phyloP scores from a whole-genome alignment of 2,329 filamentous ascomycete species.

The Ophidiomyces ophidiicola region DNA sequence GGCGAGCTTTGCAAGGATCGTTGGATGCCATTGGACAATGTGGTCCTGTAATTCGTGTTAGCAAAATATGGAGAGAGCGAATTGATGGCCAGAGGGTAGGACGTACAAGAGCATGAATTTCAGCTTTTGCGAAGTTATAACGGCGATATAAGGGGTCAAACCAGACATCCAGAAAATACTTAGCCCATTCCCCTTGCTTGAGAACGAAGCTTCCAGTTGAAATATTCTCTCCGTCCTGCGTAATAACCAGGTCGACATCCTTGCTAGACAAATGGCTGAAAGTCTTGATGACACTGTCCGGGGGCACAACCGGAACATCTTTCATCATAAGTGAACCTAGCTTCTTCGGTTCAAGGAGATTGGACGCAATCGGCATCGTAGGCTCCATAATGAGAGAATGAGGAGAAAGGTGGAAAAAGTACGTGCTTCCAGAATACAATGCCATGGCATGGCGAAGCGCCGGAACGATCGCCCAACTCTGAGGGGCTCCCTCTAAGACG shows the following conservation, averaged over 20 bases:
- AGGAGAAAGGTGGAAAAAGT: constrained; percentile 77
- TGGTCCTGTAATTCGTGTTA: constrained; percentile 51
- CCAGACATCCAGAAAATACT: constrained; percentile 89
- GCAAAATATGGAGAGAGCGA: not conserved
- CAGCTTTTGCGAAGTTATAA: constrained; percentile 94
- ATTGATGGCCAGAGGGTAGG: not conserved
- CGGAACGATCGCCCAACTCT: constrained; percentile 55
- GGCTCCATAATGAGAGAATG: constrained; percentile 84
- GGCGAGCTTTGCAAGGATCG: constrained; percentile 77
- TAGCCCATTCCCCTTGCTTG: constrained; percentile 75
- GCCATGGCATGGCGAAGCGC: constrained; percentile 82
- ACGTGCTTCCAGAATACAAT: constrained; percentile 61
- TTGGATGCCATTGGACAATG: constrained; percentile 92
- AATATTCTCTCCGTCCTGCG: constrained; percentile 73
- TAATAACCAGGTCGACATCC: constrained; percentile 68
- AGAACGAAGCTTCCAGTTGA: constrained; percentile 67
- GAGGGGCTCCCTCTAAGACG: constrained; percentile 31
- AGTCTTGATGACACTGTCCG: constrained; percentile 93
- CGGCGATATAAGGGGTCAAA: constrained; percentile 85
- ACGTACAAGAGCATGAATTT: constrained; percentile 74
- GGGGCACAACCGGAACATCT: constrained; percentile 77
- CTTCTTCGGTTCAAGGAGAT: constrained; percentile 54
- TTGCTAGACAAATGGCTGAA: constrained; percentile 67
- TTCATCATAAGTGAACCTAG: constrained; percentile 72
- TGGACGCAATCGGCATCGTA: constrained; percentile 52